Percentiles rank a stretch among this genome's conserved stretches.
phyloP scores from a whole-genome alignment of 805 yeast species.

The Suhomyces emberorum region DNA sequence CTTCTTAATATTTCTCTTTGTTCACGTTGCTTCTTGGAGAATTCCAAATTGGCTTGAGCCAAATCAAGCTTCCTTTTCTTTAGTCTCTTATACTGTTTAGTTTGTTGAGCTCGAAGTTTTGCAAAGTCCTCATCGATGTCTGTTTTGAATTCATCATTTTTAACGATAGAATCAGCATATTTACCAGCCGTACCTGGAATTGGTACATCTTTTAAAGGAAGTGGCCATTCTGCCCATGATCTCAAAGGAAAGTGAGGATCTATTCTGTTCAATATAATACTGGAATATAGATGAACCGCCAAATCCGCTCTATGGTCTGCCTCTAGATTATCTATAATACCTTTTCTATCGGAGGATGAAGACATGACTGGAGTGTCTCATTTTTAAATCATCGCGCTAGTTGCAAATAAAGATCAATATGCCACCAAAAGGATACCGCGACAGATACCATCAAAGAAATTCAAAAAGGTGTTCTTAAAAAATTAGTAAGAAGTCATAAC shows the following conservation, averaged over 20 bases:
- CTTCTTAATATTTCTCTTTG: slow-evolving; percentile 4
- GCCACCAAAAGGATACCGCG: too few species aligned
- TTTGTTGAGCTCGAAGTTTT: background rate
- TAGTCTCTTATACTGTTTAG: too few species aligned
- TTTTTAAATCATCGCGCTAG: background rate
- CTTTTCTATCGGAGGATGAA: slow-evolving; percentile 16
- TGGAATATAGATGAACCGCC: slow-evolving; percentile 61
- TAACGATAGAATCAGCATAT: slow-evolving; percentile 20
- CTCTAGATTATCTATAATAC: slow-evolving; percentile 39
- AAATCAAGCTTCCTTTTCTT: too few species aligned
- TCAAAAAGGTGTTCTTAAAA: too few species aligned
- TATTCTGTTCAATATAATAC: slow-evolving; percentile 42
- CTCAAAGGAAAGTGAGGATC: slow-evolving; percentile 33
- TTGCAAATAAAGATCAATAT: too few species aligned
- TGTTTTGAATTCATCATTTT: slow-evolving; percentile 3
- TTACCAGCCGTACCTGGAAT: slow-evolving; percentile 26
- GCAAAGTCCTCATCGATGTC: slow-evolving; percentile 11
- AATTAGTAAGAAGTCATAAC: too few species aligned
- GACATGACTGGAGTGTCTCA: slow-evolving; percentile 3
- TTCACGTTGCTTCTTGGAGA: background rate
- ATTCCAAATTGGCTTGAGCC: background rate
- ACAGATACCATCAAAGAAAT: too few species aligned
- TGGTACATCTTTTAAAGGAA: slow-evolving; percentile 31
- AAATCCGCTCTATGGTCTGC: slow-evolving; percentile 52
- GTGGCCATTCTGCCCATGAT: slow-evolving; percentile 64